Conservation (phyloP, 2,329 filamentous ascomycete species). For the Didymella sp. region DNA sequence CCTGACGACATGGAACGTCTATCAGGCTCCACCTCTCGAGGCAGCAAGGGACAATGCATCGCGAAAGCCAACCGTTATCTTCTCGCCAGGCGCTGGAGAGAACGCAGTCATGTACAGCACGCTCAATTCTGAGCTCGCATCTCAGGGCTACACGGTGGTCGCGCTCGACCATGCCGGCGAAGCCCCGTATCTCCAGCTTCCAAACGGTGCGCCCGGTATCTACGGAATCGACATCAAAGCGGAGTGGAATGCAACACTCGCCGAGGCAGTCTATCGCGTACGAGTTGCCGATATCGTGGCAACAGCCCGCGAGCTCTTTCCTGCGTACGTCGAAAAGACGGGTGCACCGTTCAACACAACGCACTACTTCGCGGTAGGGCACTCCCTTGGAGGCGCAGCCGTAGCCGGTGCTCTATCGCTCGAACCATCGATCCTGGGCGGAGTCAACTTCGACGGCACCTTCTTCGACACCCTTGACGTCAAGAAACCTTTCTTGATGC, state of each 20-base stretch:
- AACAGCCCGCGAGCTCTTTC: conserved; percentile 2
- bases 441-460: conserved; percentile 30
- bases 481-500: conserved; percentile 28
- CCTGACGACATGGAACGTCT: conserved; percentile 22
- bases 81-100: conserved; percentile 29
- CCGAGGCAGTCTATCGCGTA: conserved; percentile 21
- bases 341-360: conserved; percentile 25
- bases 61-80: conserved; percentile 25
- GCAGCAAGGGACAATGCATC: neutral
- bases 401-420: conserved; percentile 17
- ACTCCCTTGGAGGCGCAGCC: conserved; percentile 32
- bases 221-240: conserved; percentile 24
- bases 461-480: conserved; percentile 26
- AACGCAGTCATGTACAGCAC: conserved; percentile 21
- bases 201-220: conserved; percentile 11
- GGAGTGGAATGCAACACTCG: conserved; percentile 20
- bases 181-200: conserved; percentile 24
- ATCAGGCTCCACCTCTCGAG: conserved; percentile 21
- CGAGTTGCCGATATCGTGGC: conserved; percentile 27
- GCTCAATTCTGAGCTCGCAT: neutral
- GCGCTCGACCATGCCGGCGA: conserved; percentile 32
- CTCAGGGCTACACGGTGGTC: conserved; percentile 22
- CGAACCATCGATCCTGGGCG: conserved; percentile 22
- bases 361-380: conserved; percentile 25
- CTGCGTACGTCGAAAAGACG: conserved; percentile 12